Percentiles rank a stretch among this genome's conserved stretches.
Conservation (phyloP, 202 grass and related monocot genomes). For the Carex sylvatica region DNA sequence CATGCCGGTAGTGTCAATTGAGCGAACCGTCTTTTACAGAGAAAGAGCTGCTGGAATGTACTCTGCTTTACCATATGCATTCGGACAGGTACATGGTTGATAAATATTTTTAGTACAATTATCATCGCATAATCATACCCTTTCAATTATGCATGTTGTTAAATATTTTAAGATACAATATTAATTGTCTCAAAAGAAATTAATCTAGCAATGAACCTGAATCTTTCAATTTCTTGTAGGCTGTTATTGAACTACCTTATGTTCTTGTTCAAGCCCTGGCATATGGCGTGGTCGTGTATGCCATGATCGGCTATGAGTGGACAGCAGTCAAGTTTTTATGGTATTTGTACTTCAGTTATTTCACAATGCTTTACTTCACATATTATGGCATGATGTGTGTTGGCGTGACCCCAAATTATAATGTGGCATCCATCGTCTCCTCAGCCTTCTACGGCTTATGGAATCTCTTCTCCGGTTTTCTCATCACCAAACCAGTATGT, state of each 20-base stretch:
- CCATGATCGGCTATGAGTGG: slow-evolving; percentile 49
- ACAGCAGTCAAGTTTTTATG: slow-evolving; percentile 42
- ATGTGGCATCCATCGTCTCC: slow-evolving; percentile 28
- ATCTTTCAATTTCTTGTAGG: slow-evolving; percentile 11
- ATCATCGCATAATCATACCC: background rate
- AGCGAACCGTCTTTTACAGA: slow-evolving; percentile 83
- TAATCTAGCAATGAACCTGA: background rate
- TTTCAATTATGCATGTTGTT: background rate
- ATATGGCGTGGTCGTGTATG: slow-evolving; percentile 38
- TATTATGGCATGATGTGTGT: slow-evolving; percentile 51
- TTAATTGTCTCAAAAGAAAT: background rate
- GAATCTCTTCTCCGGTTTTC: slow-evolving; percentile 45
- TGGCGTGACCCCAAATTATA: slow-evolving; percentile 35
- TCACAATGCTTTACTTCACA: slow-evolving; percentile 57
- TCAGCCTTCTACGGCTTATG: slow-evolving; percentile 26
- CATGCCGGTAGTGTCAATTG: slow-evolving; percentile 71
- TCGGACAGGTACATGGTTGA: slow-evolving; percentile 62
- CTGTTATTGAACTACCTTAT: slow-evolving; percentile 45
- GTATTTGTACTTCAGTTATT: slow-evolving; percentile 45
- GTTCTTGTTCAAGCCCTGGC: slow-evolving; percentile 23
- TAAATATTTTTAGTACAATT: background rate
- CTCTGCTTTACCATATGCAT: slow-evolving; percentile 81
- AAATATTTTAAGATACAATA: background rate
- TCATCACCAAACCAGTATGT: slow-evolving; percentile 38
- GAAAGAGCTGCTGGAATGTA: slow-evolving; percentile 93